These are phyloP conservation scores for Penicillium angulare DNA, from an alignment of 495 filamentous ascomycete species.

Conservation along the genomic window DNA sequence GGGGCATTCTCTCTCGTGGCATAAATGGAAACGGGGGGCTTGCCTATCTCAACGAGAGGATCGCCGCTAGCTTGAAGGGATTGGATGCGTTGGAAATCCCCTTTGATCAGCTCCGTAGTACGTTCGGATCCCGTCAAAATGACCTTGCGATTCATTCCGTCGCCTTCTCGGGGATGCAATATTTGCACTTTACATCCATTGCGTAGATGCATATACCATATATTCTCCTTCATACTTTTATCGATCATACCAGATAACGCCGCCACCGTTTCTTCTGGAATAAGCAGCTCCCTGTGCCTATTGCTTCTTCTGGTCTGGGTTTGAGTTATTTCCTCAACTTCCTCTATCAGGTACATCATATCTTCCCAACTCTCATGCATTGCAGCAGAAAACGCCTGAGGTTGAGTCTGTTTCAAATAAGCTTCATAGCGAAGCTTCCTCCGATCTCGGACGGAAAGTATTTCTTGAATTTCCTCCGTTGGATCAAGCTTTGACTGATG, in stretches of 20 bases:
- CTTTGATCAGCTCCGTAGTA: constrained; percentile 30
- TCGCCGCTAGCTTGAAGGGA: constrained; percentile 26
- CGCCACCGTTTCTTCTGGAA: constrained; percentile 42
- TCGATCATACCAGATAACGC: constrained; percentile 30
- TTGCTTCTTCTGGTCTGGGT: constrained; percentile 4
- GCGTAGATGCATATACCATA: constrained; percentile 34
- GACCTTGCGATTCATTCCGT: constrained; percentile 34
- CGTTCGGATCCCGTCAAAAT: constrained; percentile 35
- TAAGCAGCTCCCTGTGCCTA: constrained; percentile 29
- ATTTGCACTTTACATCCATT: constrained; percentile 44
- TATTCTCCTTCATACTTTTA: constrained; percentile 33
- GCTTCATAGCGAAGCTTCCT: constrained; percentile 31
- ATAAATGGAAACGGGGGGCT: constrained; percentile 31
- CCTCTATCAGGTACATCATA: constrained; percentile 25
- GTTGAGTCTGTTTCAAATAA: constrained; percentile 11
- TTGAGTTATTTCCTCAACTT: constrained; percentile 15
- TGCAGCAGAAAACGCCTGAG: neutral
- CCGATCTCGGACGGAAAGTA: constrained; percentile 22
- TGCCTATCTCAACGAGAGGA: constrained; percentile 30
- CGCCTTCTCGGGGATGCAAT: constrained; percentile 26
- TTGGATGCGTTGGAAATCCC: constrained; percentile 21
- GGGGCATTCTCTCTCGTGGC: constrained; percentile 27
- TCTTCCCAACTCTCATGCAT: constrained; percentile 19
- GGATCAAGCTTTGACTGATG: neutral
- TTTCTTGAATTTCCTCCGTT: neutral